A percentile compares a stretch with the other conserved stretches of the same genome.
phyloP scores from a whole-genome alignment of 495 filamentous ascomycete species.

The Annulohypoxylon nitens region DNA sequence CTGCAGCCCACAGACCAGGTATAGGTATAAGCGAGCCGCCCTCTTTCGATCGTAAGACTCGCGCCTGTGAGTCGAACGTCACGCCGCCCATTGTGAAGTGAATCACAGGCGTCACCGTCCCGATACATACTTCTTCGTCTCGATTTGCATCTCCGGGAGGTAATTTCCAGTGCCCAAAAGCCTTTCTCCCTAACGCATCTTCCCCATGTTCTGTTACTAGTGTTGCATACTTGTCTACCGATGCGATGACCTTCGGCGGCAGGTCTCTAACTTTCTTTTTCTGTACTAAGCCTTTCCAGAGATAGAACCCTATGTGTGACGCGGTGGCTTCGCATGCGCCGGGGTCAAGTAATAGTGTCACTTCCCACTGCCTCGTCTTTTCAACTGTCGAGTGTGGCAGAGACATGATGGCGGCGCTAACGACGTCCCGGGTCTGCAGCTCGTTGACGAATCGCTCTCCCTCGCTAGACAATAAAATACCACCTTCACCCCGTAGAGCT shows the following conservation, averaged over 20 bases:
- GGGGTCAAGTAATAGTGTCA: constrained; percentile 69
- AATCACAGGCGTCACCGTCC: constrained; percentile 69
- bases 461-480: constrained; percentile 59
- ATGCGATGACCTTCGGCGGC: constrained; percentile 51
- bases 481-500: constrained; percentile 69
- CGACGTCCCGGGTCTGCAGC: constrained; percentile 65
- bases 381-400: constrained; percentile 44
- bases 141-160: constrained; percentile 52
- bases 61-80: constrained; percentile 58
- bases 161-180: constrained; percentile 69
- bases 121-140: constrained; percentile 66
- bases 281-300: constrained; percentile 67
- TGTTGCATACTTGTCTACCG: constrained; percentile 63
- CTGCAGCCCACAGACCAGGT: constrained; percentile 64
- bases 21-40: constrained; percentile 52
- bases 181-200: constrained; percentile 59
- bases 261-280: constrained; percentile 66
- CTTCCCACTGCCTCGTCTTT: constrained; percentile 63
- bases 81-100: constrained; percentile 73
- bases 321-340: constrained; percentile 63
- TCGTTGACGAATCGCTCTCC: constrained; percentile 70
- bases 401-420: constrained; percentile 63
- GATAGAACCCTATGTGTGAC: constrained; percentile 70
- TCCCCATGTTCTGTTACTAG: constrained; percentile 42
- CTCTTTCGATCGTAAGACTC: constrained; percentile 55